phyloP scores from a whole-genome alignment of 176 grass and related monocot genomes.

The Calamus simplicifolius region DNA sequence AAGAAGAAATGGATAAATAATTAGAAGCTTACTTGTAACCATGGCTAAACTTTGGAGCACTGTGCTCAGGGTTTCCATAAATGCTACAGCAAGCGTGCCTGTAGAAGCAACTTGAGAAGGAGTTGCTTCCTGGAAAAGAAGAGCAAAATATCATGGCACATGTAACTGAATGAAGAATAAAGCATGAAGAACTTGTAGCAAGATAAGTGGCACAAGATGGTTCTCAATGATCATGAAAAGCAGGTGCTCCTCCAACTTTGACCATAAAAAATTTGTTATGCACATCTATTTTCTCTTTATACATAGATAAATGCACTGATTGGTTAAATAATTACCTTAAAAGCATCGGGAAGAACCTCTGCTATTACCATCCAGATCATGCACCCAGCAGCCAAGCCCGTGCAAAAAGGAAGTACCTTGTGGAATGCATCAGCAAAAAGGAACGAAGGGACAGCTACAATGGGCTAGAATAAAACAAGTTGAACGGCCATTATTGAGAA shows the following conservation, averaged over 20 bases:
- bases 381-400: constrained; percentile 95
- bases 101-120: constrained; percentile 97
- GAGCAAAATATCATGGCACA: constrained; percentile 16
- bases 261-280: too few species aligned
- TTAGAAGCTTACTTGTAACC: constrained; percentile 38
- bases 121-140: constrained; percentile 63
- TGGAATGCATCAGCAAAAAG: constrained; percentile 88
- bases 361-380: constrained; percentile 99
- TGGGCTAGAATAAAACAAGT: constrained; percentile 38
- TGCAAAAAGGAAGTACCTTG: constrained; percentile 92
- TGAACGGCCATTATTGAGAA: too few species aligned
- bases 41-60: constrained; percentile 62
- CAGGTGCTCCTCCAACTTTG: too few species aligned
- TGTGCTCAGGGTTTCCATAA: constrained; percentile 91
- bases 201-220: too few species aligned
- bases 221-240: too few species aligned
- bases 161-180: too few species aligned
- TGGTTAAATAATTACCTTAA: constrained; percentile 52
- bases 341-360: constrained; percentile 98
- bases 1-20: neutral
- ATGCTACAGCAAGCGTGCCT: constrained; percentile 83
- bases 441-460: constrained; percentile 93
- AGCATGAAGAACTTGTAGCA: too few species aligned
- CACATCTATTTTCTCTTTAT: too few species aligned
- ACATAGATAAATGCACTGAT: neutral